Conservation (phyloP, 192 early-diverging fungal species). For the Backusella luteola region DNA sequence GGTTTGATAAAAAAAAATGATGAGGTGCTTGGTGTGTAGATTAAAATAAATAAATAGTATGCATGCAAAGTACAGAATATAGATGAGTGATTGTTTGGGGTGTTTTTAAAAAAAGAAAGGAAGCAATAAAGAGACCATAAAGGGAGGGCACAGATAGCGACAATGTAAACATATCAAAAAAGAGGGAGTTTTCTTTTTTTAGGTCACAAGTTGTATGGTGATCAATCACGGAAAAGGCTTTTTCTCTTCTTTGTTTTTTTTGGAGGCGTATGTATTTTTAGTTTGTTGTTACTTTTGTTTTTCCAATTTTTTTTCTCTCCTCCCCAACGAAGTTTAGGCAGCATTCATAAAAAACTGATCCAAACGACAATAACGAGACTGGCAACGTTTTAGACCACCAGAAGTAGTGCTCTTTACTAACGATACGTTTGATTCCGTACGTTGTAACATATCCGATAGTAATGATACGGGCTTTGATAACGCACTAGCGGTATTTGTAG, state of each 20-base stretch:
- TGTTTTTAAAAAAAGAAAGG: not conserved
- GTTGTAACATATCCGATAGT: conserved; percentile 16
- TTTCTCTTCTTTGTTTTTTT: not conserved
- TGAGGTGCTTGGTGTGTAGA: not conserved
- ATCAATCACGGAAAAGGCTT: conserved; percentile 6
- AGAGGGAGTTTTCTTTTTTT: not conserved
- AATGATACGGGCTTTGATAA: conserved; percentile 12
- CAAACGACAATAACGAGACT: not conserved
- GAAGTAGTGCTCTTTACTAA: not conserved
- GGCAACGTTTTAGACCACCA: conserved; percentile 1
- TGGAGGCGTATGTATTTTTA: conserved; percentile 1
- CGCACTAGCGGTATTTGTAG: not conserved
- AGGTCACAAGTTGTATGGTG: conserved; percentile 3
- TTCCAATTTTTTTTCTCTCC: too few species aligned
- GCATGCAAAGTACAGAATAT: not conserved
- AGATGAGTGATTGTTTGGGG: not conserved
- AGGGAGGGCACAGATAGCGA: not conserved
- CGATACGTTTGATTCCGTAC: not conserved
- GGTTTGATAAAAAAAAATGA: not conserved
- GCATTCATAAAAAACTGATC: conserved; percentile 10
- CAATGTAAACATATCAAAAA: not conserved
- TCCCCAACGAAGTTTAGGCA: not conserved
- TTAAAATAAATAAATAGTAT: not conserved
- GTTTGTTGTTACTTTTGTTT: not conserved
- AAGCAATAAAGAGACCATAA: not conserved